Conservation (phyloP, 2,329 filamentous ascomycete species). For the Aspergillus ochraceus region DNA sequence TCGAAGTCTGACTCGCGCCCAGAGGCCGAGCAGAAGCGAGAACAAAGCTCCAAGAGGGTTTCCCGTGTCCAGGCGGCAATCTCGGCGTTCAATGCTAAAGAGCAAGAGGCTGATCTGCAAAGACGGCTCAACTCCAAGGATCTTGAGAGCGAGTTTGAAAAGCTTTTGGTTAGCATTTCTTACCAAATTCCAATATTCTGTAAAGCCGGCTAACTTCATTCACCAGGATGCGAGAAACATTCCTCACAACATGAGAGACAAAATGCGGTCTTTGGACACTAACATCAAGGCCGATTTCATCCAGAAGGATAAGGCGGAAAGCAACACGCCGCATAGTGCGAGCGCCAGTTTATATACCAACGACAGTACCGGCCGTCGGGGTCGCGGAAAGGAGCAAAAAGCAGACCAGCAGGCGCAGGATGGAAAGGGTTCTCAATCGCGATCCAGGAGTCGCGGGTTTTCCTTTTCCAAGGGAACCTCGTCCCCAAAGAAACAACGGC, state of each 20-base stretch:
- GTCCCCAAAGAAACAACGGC: constrained; percentile 74
- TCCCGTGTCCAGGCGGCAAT: constrained; percentile 64
- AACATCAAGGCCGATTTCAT: constrained; percentile 97
- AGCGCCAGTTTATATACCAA: constrained; percentile 29
- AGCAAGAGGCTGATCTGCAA: constrained; percentile 46
- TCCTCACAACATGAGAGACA: constrained; percentile 87
- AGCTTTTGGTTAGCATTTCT: constrained; percentile 53
- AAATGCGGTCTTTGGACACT: constrained; percentile 86
- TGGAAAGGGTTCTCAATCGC: constrained; percentile 46
- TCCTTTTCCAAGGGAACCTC: constrained; percentile 70
- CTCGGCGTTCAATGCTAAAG: constrained; percentile 61
- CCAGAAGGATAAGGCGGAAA: constrained; percentile 78
- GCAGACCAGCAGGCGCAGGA: constrained; percentile 44
- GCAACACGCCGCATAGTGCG: constrained; percentile 50
- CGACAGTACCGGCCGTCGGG: constrained; percentile 33
- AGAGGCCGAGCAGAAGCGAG: constrained; percentile 26
- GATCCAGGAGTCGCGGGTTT: constrained; percentile 72
- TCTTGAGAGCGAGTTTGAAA: constrained; percentile 64
- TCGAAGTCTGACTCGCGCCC: constrained; percentile 37
- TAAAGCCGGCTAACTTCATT: constrained; percentile 6
- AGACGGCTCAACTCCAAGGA: constrained; percentile 51
- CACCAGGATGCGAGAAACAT: constrained; percentile 84
- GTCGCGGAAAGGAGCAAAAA: constrained; percentile 45
- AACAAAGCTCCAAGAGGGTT: constrained; percentile 47
- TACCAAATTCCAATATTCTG: no score